Evolutionary conservation across 2,329 filamentous ascomycete species (phyloP), one percentile per base, ranked within the genome.

Genomic region (Apiospora aurea): DNA sequence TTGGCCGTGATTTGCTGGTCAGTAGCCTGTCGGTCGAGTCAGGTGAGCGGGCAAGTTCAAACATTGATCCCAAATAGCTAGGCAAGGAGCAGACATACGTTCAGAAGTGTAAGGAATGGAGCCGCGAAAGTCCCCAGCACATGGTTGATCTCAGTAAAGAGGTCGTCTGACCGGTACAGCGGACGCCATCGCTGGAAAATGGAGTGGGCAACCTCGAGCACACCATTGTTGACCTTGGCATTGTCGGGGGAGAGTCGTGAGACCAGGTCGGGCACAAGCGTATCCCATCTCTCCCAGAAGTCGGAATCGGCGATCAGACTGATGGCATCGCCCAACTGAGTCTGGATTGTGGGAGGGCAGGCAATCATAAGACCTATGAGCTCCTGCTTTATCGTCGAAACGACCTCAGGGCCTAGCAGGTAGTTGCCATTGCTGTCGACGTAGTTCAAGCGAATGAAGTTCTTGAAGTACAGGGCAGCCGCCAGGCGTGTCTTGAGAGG

Each of bases 291-390:
- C 82, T 93, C 88, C 92, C 93, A 99, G 83, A 99, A 99, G 82
- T 99, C 96, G 76, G 95, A 98, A 83, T 98, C 96, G 73, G 96
- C 96, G 78, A 99, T 98, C 77, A 97, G 91, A 83, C 96, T 98
- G 82, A 98, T 97, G 74, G 96, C 95, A 80, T 98, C 96, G 76
- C 96, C 96, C 49, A 99, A 89, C 84, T 99, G 96, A 73, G 94
- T 91, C 84, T 98, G 97, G 75, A 99, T 93, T 73, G 91, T 92
- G 24, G 93, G 82, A 4, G 96, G 96, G 34, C 96, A 95, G 11
- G 92, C 91, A 78, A 98, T 97, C 96, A 99, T 99, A 78, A 99
- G 87, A 72, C 94, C 96, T 78, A 99, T 96, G 74, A 99, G 90
- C 85, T 98, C 95, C 79, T 91, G 91, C 85, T 99, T 99, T 87